Evolutionary conservation across 208 protist species (phyloP), one percentile per base, ranked within the genome.

Genomic region (Trypanosoma conorhini): DNA sequence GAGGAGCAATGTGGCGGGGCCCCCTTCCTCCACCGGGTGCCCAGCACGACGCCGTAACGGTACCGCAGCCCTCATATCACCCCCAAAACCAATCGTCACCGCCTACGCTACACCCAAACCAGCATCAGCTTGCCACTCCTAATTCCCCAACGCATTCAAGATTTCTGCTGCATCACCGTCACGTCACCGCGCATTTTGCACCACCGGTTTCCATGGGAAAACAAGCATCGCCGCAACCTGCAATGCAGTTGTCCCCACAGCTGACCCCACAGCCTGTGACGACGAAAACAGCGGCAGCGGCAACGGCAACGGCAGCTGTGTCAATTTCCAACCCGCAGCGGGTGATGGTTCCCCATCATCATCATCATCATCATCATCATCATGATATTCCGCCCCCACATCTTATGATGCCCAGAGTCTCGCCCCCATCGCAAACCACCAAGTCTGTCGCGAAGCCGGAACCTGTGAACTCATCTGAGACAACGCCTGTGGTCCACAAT

Each of bases 301-400:
- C 64, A 60, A 4, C 44, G 44, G n/a, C 64, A 70, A 21, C 67
- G n/a, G 44, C 67, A 28, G 8, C 7, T 24, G 5, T 40, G 8
- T 46, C 58, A 15, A 61, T 59, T 17, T 24, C 24, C 4, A 67
- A 48, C 51, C 12, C 68, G 1, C 68, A 74, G 44, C 42, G 68
- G 30, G 17, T 56, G 51, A 24, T 67, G 38, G 28, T 70, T 46
- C 62, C 19, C 42, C 68, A 73, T 55, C 68, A 74, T 19, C 69
- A 67, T 33, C 69, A 74, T 24, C 58, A 67, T 7, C 42, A 44
- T 50, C 69, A 31, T 31, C 69, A 68, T 56, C 73, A 78, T 40
- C 73, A 78, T 65, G 60, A 71, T 46, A 15, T 78, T 31, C 58
- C 59, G 30, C 55, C 38, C 38, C 65, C 65, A 31, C 67, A 67